Evolutionary conservation across 129 eudicot genomes (phyloP).

Genomic region (Logfia minima): DNA sequence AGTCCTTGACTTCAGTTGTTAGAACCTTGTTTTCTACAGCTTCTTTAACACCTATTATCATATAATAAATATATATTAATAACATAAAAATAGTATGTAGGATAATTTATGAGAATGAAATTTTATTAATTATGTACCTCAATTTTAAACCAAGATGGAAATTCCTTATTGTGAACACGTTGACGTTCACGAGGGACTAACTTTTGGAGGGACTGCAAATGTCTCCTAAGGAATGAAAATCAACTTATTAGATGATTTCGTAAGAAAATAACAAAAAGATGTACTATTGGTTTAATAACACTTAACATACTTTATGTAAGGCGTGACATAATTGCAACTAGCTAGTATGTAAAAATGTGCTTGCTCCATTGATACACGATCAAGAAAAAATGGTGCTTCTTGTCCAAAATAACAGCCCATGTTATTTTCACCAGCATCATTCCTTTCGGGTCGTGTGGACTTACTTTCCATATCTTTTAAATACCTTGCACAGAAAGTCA

Average conservation of each 20-base stretch:
- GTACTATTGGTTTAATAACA: not conserved
- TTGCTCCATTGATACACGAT: constrained; percentile 12
- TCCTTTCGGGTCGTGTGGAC: not conserved
- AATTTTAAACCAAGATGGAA: not conserved
- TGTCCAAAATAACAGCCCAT: not conserved
- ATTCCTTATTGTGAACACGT: not conserved
- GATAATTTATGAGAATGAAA: not conserved
- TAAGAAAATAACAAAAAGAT: not conserved
- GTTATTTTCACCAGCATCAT: not conserved
- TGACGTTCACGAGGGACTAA: constrained; percentile 8
- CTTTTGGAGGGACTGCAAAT: constrained; percentile 1
- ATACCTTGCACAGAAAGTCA: constrained; percentile 23
- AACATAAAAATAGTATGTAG: not conserved
- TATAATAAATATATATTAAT: not conserved
- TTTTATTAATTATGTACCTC: too few relatives aligned
- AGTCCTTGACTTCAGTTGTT: not conserved
- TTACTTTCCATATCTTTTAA: constrained; percentile 5
- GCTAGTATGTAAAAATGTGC: not conserved
- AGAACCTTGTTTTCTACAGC: not conserved
- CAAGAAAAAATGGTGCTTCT: constrained; percentile 11
- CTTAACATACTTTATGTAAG: not conserved
- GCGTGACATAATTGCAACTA: not conserved
- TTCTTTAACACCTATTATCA: not conserved
- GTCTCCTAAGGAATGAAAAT: not conserved
- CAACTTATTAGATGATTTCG: not conserved